Base-by-base conservation (phyloP, 2,329 filamentous ascomycete species). In the Kalaharituber pfeilii region DNA sequence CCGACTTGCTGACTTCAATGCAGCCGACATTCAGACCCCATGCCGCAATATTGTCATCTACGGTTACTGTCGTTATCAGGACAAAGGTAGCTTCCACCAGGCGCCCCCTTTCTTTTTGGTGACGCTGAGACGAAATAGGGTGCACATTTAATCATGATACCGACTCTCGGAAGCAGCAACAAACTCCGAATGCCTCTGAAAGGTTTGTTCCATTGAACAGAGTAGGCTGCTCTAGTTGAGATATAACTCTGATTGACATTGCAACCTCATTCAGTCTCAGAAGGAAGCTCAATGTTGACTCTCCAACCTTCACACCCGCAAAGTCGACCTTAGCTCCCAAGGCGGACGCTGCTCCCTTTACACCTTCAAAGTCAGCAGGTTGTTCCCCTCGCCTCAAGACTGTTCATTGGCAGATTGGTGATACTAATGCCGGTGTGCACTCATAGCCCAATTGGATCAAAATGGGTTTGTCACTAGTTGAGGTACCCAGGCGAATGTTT, bases 21-120 rank as follows among this genome's bases (percentile, higher is more conserved):
- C 55, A 53, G 57, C 52, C 27, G 42, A 57, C 26, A n/a, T 51
- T 51, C 22, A 93, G 67, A 94, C 86, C 5, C 76, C 89, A 55
- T 95, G 87, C 71, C 82, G 87, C 66, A 94, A 95, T 70, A 82
- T 95, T 58, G 77, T 87, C 58, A 94, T 95, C 64, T 94, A 94
- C 68, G 87, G 87, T 54, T 84, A 89, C 69, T 95, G 87, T 69
- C 82, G 86, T 60, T 94, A 87, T 69, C 85, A 93, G 71, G 86
- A 93, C 66, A 82, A 85, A 70, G 86, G 85, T 71, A 66, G 27
- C 53, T 25, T 42, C 39, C 18, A 29, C 33, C 26, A 49, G 57
- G 28, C 27, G 18, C 52, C 6, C 2, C 25, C 42, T 29, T 24
- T 28, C 30, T 25, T 36, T 13, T 28, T 15, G n/a, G 22, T n/a